Conservation (phyloP, 495 filamentous ascomycete species). For the Tuber calosporum region DNA sequence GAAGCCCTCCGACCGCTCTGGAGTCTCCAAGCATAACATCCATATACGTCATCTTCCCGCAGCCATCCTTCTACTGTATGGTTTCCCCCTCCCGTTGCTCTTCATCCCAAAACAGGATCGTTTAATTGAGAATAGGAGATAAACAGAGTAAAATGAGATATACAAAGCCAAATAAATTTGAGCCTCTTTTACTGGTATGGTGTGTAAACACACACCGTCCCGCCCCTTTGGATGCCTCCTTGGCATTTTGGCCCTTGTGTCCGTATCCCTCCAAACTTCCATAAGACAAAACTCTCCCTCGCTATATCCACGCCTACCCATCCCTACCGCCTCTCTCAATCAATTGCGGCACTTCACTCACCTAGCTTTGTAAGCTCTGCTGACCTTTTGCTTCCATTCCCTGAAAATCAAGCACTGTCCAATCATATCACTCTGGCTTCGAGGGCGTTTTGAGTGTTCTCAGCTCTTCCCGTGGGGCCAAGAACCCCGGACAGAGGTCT, state of each 20-base stretch:
- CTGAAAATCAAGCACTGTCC: background rate
- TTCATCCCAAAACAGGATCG: background rate
- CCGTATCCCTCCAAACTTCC: background rate
- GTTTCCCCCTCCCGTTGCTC: background rate
- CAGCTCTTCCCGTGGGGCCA: background rate
- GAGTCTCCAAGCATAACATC: background rate
- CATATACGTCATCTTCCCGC: constrained; percentile 5
- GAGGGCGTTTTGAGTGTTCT: background rate
- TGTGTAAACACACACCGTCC: background rate
- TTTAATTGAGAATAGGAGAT: constrained; percentile 3
- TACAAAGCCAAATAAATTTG: background rate
- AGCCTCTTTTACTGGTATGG: background rate
- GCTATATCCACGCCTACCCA: background rate
- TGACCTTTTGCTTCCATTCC: background rate
- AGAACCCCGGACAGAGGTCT: background rate
- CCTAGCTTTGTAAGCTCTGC: background rate
- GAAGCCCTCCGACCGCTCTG: background rate
- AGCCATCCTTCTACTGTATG: background rate
- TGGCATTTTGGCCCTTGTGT: background rate
- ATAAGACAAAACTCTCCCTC: background rate
- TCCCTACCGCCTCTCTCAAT: background rate
- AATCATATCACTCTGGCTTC: background rate
- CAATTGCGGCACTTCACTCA: background rate
- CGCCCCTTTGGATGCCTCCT: background rate
- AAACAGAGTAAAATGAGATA: background rate